Percentiles rank a stretch among this genome's conserved stretches.
These are phyloP conservation scores for Calocybe gangraenosa DNA, from an alignment of 768 basidiomycete species.

Conservation along the genomic window DNA sequence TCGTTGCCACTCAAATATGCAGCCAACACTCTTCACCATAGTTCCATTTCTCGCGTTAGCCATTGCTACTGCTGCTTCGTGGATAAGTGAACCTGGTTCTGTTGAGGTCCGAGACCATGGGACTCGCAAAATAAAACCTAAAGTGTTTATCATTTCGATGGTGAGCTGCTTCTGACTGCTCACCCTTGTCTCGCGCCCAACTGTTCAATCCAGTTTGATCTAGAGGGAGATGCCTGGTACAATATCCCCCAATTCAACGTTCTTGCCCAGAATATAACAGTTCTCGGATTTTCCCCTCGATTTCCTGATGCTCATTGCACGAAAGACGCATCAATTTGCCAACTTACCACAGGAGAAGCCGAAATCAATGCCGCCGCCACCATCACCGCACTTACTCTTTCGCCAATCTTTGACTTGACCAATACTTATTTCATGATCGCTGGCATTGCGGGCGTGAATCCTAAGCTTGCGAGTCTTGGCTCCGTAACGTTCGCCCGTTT, in stretches of 20 bases:
- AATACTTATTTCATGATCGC: constrained; percentile 6
- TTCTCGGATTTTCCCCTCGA: constrained; percentile 4
- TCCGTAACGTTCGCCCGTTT: constrained; percentile 3
- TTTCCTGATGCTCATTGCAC: constrained; percentile 6
- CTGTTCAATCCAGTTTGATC: constrained; percentile 3
- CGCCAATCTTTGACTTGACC: constrained; percentile 8
- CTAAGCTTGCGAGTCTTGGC: not conserved
- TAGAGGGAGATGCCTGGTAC: constrained; percentile 2
- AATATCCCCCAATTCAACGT: constrained; percentile 4
- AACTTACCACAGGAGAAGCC: constrained; percentile 2
- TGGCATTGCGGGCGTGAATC: constrained; percentile 4
- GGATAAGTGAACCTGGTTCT: not conserved
- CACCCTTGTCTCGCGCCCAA: not conserved
- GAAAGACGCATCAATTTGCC: constrained; percentile 1
- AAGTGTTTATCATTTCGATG: constrained; percentile 8
- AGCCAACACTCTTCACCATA: too few species aligned
- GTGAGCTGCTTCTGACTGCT: not conserved
- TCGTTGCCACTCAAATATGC: too few species aligned
- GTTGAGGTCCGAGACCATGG: not conserved
- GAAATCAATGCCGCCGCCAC: constrained; percentile 5
- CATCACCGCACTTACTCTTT: constrained; percentile 5
- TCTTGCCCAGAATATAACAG: constrained; percentile 1
- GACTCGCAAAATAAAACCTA: constrained; percentile 1
- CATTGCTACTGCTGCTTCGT: too few species aligned
- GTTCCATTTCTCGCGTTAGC: too few species aligned